phyloP scores from a whole-genome alignment of 129 eudicot species.

The Ambrosia artemisiifolia region DNA sequence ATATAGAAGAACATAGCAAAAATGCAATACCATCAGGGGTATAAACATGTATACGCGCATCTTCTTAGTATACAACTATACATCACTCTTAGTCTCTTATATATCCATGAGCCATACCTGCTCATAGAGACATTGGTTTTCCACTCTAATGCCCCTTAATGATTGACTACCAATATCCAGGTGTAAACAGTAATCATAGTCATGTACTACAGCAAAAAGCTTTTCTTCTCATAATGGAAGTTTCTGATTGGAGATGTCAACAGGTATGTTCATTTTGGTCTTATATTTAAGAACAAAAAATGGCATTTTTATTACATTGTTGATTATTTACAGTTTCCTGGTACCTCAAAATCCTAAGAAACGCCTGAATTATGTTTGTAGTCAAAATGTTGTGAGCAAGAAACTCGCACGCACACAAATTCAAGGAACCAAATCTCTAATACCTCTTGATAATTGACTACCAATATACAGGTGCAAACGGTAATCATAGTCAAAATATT shows the following conservation, averaged over 20 bases:
- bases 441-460: too few relatives aligned
- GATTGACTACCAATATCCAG: conserved; percentile 25
- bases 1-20: too few relatives aligned
- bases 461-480: too few relatives aligned
- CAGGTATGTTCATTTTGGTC: conserved; percentile 26
- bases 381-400: conserved; percentile 29
- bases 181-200: conserved; percentile 5
- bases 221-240: conserved; percentile 10
- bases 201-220: conserved; percentile 8
- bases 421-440: conserved; percentile 18
- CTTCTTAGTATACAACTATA: neutral
- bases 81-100: too few relatives aligned
- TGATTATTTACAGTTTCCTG: conserved; percentile 6
- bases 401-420: conserved; percentile 23
- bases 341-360: conserved; percentile 28
- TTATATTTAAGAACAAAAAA: neutral
- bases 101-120: neutral
- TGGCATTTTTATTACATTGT: neutral
- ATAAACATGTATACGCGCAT: neutral
- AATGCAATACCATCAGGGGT: too few relatives aligned
- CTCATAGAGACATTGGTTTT: conserved; percentile 12
- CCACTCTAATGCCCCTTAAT: conserved; percentile 25
- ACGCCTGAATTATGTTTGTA: conserved; percentile 16
- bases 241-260: conserved; percentile 15
- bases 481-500: too few relatives aligned